These are phyloP conservation scores for Hygrophila difformis DNA, from an alignment of 257 asterid genomes.

Conservation along the genomic window DNA sequence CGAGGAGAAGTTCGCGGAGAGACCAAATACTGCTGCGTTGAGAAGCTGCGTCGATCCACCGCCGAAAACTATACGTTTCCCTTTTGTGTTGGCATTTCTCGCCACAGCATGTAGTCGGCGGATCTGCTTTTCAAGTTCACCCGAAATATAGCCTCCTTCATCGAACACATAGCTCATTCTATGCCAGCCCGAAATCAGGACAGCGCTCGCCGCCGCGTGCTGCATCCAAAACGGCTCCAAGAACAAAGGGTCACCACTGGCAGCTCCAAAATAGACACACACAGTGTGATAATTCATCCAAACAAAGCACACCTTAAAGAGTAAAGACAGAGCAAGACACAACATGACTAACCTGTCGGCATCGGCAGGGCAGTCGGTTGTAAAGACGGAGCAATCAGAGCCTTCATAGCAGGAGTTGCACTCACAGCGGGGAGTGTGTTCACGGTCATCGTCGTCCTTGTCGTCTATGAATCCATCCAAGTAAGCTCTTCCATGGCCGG, in stretches of 20 bases:
- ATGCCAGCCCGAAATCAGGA: conserved; percentile 36
- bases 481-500: conserved; percentile 47
- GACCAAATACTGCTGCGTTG: conserved; percentile 61
- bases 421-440: conserved; percentile 69
- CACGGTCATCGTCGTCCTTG: too few species aligned
- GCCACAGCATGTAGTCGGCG: conserved; percentile 32
- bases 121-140: conserved; percentile 32
- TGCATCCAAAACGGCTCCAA: conserved; percentile 44
- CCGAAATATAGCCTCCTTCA: conserved; percentile 28
- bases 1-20: conserved; percentile 26
- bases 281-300: too few species aligned
- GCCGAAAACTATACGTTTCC: conserved; percentile 47
- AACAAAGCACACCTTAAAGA: too few species aligned
- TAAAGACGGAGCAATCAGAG: conserved; percentile 27
- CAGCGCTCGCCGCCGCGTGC: conserved; percentile 46
- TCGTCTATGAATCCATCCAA: conserved; percentile 29
- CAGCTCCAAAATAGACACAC: conserved; percentile 7
- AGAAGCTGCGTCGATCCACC: conserved; percentile 67
- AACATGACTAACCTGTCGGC: conserved; percentile 56
- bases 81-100: conserved; percentile 44
- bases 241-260: conserved; percentile 50
- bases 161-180: conserved; percentile 60
- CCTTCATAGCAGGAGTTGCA: conserved; percentile 56
- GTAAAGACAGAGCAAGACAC: too few species aligned
- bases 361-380: conserved; percentile 34